These are phyloP conservation scores for Aspergillus pseudoviridinutans DNA, from an alignment of 2,329 filamentous ascomycete genomes.

Conservation along the genomic window DNA sequence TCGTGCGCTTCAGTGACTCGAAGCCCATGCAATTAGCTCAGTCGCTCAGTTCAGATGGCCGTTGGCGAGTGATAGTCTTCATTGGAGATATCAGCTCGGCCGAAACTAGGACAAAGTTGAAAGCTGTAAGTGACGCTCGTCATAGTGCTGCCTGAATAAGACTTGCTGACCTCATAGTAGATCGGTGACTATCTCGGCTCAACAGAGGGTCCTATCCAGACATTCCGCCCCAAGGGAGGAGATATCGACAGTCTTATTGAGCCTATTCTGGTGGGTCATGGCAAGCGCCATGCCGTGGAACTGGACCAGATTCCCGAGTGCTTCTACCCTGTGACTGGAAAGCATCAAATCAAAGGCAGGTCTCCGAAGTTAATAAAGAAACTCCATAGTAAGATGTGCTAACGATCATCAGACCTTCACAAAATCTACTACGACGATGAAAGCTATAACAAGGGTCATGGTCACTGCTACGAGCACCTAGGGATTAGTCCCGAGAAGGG, in stretches of 20 bases:
- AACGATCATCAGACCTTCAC: slow-evolving; percentile 47
- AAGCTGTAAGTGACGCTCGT: slow-evolving; percentile 30
- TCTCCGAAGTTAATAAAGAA: background rate
- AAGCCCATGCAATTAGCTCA: slow-evolving; percentile 51
- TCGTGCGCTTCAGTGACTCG: slow-evolving; percentile 59
- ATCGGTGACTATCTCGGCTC: slow-evolving; percentile 40
- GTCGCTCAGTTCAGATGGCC: slow-evolving; percentile 49
- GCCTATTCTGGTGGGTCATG: slow-evolving; percentile 51
- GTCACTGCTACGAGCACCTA: slow-evolving; percentile 55
- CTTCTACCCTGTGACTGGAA: slow-evolving; percentile 56
- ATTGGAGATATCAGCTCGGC: slow-evolving; percentile 40
- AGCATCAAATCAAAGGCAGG: slow-evolving; percentile 53
- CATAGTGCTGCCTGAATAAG: background rate
- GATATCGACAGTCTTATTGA: slow-evolving; percentile 57
- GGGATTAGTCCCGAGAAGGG: slow-evolving; percentile 48
- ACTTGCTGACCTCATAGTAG: slow-evolving; percentile 19
- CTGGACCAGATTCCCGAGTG: slow-evolving; percentile 52
- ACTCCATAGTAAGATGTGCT: background rate
- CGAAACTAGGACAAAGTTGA: slow-evolving; percentile 26
- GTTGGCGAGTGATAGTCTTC: slow-evolving; percentile 52
- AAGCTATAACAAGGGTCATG: slow-evolving; percentile 53
- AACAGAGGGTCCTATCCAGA: slow-evolving; percentile 37
- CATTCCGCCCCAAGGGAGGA: slow-evolving; percentile 40
- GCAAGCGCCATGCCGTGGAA: slow-evolving; percentile 47
- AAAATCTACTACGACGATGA: slow-evolving; percentile 57